Base-by-base conservation (phyloP, 768 basidiomycete genomes). In the Calocybe cyanea region DNA sequence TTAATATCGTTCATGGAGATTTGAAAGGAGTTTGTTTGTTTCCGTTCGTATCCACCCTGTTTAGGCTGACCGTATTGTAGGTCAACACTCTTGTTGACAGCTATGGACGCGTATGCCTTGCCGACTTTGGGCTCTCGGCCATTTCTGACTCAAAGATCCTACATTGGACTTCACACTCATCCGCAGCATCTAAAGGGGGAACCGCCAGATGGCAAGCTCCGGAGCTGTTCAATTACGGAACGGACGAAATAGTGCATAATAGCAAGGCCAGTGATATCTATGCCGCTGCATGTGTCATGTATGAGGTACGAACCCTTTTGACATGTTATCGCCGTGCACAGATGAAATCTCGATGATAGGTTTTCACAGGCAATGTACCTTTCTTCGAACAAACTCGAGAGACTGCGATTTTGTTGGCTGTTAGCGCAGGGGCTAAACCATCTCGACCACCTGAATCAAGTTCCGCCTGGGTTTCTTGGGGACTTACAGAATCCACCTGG, bases 1-100 rank as follows among this genome's bases (percentile, higher is more conserved):
- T 38, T 33, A 31, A 38, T 19, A 36, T 51, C 20, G 14, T 46
- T 10, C 50, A 51, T 39, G 50, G 50, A 6, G 50, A 51, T 31
- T 25, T 51, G 21, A 46, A 47, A 39, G 50, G 45, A 17, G 50
- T 51, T 14, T 3, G 21, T 41, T 41, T 24, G 7, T 25, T 28
- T 13, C 18, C 4, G n/a, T n/a, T n/a, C 11, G 15, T 23, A 14
- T 15, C 25, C 38, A 5, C 8, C 11, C 17, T 24, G 15, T 17
- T 13, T 14, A n/a, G 11, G 17, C 39, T 6, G n/a, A 14, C 17
- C 13, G 7, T 19, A 7, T 21, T 28, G 30, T 19, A 43, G 43
- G 20, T 14, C 6, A 43, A 43, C 13, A 43, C 36, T 15, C 33
- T 43, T 14, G 43, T 35, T 9, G 14, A 19, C 8, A 11, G n/a